Base-by-base conservation (phyloP, 257 asterid genomes). In the Scutellaria barbata region DNA sequence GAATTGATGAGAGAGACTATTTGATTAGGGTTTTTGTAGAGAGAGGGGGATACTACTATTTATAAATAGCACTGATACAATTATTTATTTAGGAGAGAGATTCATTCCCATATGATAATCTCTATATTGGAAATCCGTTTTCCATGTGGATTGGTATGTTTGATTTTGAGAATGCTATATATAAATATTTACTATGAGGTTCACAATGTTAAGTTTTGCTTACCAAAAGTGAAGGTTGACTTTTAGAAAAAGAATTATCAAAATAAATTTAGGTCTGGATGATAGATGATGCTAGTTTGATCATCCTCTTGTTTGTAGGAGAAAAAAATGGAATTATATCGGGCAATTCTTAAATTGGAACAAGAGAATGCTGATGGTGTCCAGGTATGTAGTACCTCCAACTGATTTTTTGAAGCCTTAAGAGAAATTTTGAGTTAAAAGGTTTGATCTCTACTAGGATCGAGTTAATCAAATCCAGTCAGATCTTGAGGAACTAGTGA, bases 251-350 rank as follows among this genome's bases (percentile, higher is more conserved):
- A n/a, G n/a, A n/a, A n/a, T n/a, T n/a, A n/a, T n/a, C n/a, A n/a
- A n/a, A n/a, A n/a, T n/a, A n/a, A n/a, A n/a, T n/a, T 18, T 59
- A 53, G 35, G 71, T 68, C 12, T 14, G 77, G 82, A 85, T 82
- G 53, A 14, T 59, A 53, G 56, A 54, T 69, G 58, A 51, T 76
- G 54, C 33, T 18, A 17, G 65, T 68, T 71, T 72, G 67, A 30
- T 70, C 20, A 45, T 77, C 68, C 68, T 25, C 68, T 66, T 25
- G 0, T 63, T 43, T 83, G 61, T 75, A 89, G 98, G 98, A 89
- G 78, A 92, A 88, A 81, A 95, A 92, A 76, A 95, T 95, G 98
- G 97, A 89, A 73, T 82, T 95, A 9, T 95, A 95, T 76, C 84
- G 86, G 33, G 88, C 94, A 69, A 87, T 95, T 79, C 83, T 85